Conservation (phyloP, 2,329 filamentous ascomycete genomes). For the Colletotrichum eremochloae region DNA sequence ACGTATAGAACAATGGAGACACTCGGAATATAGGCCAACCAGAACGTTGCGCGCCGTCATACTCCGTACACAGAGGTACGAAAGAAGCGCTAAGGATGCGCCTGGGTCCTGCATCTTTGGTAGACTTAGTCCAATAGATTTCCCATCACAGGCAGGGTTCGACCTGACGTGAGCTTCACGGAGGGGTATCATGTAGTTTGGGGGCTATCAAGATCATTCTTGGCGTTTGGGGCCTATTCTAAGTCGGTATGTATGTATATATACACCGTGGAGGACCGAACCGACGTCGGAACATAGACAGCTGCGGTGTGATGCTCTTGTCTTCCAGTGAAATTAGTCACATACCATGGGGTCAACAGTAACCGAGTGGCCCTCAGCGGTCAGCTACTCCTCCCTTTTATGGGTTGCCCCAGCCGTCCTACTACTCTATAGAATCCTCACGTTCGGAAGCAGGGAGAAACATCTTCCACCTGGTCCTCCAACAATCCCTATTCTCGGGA, state of each 20-base stretch:
- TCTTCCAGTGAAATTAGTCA: too few relatives aligned
- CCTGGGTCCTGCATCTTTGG: background rate
- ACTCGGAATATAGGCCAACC: too few relatives aligned
- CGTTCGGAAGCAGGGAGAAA: constrained; percentile 29
- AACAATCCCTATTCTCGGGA: constrained; percentile 58
- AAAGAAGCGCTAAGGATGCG: background rate
- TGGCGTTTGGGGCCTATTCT: background rate
- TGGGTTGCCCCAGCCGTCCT: constrained; percentile 10
- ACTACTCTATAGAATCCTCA: constrained; percentile 7
- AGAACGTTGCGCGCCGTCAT: too few relatives aligned
- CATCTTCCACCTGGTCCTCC: constrained; percentile 50
- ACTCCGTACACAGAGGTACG: background rate
- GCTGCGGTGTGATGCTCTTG: background rate
- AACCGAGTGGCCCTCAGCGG: background rate
- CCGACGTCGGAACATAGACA: background rate
- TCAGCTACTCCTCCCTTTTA: background rate
- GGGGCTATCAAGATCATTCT: background rate
- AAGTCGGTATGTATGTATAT: background rate
- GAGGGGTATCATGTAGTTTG: accelerated
- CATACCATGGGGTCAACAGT: background rate
- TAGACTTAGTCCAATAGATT: background rate
- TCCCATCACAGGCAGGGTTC: background rate
- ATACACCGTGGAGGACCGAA: background rate
- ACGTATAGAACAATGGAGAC: background rate
- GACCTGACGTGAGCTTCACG: background rate